Evolutionary conservation across 345 rosid genomes (phyloP).

Genomic region (Schrenkiella parvula): DNA sequence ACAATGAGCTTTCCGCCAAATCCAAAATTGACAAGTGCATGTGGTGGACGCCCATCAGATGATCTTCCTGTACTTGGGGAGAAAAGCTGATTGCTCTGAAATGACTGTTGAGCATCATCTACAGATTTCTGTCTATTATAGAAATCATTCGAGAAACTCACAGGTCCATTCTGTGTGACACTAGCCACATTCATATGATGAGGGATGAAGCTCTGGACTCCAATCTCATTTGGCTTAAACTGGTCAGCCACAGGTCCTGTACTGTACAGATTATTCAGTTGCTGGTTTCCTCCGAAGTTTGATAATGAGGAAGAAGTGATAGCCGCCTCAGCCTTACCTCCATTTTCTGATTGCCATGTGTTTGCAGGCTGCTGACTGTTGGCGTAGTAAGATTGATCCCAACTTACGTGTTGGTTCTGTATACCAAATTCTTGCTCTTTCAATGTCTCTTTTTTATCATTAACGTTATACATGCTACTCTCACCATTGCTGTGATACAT

Average conservation of each 20-base stretch:
- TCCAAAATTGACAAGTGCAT: conserved; percentile 85
- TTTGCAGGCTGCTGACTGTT: conserved; percentile 39
- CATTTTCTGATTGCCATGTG: conserved; percentile 49
- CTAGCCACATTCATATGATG: conserved; percentile 49
- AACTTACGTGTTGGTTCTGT: conserved; percentile 42
- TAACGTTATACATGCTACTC: conserved; percentile 37
- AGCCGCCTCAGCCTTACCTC: conserved; percentile 28
- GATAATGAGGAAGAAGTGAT: conserved; percentile 21
- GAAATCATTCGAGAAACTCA: conserved; percentile 47
- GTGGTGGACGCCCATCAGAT: conserved; percentile 93
- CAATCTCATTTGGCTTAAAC: conserved; percentile 45
- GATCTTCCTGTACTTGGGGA: conserved; percentile 58
- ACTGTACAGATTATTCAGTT: conserved; percentile 40
- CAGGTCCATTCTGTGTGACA: conserved; percentile 46
- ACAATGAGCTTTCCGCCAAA: conserved; percentile 93
- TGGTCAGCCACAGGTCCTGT: conserved; percentile 38
- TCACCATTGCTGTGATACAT: conserved; percentile 32
- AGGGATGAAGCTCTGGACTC: conserved; percentile 40
- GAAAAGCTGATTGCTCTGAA: conserved; percentile 56
- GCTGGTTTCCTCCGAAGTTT: conserved; percentile 48
- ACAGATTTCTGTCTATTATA: conserved; percentile 45
- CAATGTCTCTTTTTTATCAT: conserved; percentile 40
- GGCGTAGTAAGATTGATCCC: conserved; percentile 51
- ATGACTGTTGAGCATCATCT: conserved; percentile 44
- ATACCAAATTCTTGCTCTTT: conserved; percentile 39